Evolutionary conservation across 2,329 filamentous ascomycete species (phyloP), one percentile per base, ranked within the genome.

Genomic region (Arthroderma sp.): DNA sequence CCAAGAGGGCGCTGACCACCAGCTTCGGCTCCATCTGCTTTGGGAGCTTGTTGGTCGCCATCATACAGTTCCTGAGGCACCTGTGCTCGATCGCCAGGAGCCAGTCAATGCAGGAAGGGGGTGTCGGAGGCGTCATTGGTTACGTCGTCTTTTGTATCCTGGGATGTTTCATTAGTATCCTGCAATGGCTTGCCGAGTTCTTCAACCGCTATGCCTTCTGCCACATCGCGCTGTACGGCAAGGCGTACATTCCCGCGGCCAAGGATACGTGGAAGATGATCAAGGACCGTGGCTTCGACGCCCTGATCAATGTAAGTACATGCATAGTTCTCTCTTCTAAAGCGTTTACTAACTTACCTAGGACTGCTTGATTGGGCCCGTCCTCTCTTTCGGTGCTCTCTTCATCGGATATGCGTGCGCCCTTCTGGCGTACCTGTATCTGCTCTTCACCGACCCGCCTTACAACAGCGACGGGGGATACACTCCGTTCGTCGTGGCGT

Each of bases 211-310:
- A 94, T 64, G 90, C 90, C 0, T 95, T 94, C 72, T 90, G 84
- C 31, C 89, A 96, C 68, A 95, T 97, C 66, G 90, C 91, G 0
- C 77, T 96, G 0, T 96, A 96, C 68, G 91, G 91, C 17, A 94
- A 94, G 70, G 75, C 86, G 0, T 97, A 96, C 68, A 80, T 96
- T 56, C 78, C 83, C 0, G 87, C 90, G 0, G 90, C 91, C 37
- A 95, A 94, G 73, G 88, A 88, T 64, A 95, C 89, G 0, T 95
- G 89, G 88, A 82, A 64, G 11, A 88, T 95, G 86, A 91, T 95
- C 76, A 91, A 90, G 70, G 83, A 94, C 66, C 87, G 91, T 33
- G 91, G 91, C 28, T 85, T 96, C 60, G 91, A 96, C 65, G 90
- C 88, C 0, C 80, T 97, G 1, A 80, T 95, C 65, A 95, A 95